Conservation (phyloP, 768 basidiomycete species). For the Suillus lakei region DNA sequence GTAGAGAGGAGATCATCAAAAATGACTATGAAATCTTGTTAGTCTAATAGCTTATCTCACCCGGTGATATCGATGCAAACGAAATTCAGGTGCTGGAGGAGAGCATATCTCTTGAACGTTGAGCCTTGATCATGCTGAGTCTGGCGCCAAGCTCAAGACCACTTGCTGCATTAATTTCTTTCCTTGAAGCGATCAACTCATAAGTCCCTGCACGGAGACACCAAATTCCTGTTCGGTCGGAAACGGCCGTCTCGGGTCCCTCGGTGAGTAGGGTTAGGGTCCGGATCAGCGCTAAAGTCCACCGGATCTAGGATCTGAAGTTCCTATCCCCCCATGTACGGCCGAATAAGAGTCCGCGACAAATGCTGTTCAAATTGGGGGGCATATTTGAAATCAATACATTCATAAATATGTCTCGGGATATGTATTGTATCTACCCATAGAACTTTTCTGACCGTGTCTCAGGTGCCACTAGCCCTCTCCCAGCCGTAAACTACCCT, state of each 20-base stretch:
- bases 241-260: neutral
- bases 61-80: neutral
- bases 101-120: neutral
- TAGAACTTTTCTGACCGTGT: no score
- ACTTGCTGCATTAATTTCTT: neutral
- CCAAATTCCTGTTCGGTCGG: neutral
- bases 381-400: no score
- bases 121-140: neutral
- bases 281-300: neutral
- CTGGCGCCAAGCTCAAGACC: neutral
- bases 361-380: no score
- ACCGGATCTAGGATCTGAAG: neutral
- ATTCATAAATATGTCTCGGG: no score
- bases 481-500: neutral
- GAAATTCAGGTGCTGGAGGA: slow-evolving; percentile 42
- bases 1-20: slow-evolving; percentile 41
- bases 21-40: slow-evolving; percentile 51
- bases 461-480: no score
- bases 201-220: neutral
- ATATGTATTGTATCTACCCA: no score
- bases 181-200: neutral
- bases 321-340: neutral
- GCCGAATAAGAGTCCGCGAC: no score
- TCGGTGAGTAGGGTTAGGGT: neutral
- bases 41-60: slow-evolving; percentile 16